Base-by-base conservation (phyloP, 1,284 basidiomycete species). In the Trichosporon sp. region DNA sequence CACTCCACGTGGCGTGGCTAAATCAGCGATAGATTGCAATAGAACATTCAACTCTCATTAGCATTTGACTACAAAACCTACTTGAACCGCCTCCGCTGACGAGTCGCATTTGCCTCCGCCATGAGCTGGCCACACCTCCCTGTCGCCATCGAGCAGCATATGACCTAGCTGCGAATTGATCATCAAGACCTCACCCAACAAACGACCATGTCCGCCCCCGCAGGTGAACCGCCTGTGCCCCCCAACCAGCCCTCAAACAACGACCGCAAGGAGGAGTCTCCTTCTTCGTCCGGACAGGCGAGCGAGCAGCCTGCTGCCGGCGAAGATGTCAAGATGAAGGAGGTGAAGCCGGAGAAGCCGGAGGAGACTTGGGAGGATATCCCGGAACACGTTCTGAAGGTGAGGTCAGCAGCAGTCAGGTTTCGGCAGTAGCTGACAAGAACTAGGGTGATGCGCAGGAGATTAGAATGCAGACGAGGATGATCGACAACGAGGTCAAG, bases 401-500 rank as follows among this genome's bases (percentile, higher is more conserved):
- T 84, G 70, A 74, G 82, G 73, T n/a, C 12, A 11, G 14, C 40
- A 43, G 40, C 11, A 16, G 2, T 11, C 43, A 46, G 19, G 2
- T 6, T 38, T n/a, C 7, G 7, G 2, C 14, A 38, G 14, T 32
- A 64, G 26, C 70, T 74, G 68, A 75, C 70, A 4, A 1, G 5
- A 11, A 19, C 7, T 65, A 74, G 73, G 65, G 67, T 16, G 71
- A 74, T 40, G 73, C 56, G 12, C 73, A 74, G 71, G 73, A 74
- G 69, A 92, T 97, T 75, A 83, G 90, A 73, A 93, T 93, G 71
- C 89, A 94, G 84, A 91, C 90, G 85, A 88, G 94, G 72, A 87
- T 97, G 75, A 93, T 98, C 78, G 95, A 98, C 74, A 97, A 96
- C 79, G 95, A 98, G 79, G 90, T 96, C 79, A 96, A 94, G 88